Evolutionary conservation across 768 basidiomycete genomes (phyloP), one percentile per base, ranked within the genome.

Genomic region (Leucocoprinus sp.): DNA sequence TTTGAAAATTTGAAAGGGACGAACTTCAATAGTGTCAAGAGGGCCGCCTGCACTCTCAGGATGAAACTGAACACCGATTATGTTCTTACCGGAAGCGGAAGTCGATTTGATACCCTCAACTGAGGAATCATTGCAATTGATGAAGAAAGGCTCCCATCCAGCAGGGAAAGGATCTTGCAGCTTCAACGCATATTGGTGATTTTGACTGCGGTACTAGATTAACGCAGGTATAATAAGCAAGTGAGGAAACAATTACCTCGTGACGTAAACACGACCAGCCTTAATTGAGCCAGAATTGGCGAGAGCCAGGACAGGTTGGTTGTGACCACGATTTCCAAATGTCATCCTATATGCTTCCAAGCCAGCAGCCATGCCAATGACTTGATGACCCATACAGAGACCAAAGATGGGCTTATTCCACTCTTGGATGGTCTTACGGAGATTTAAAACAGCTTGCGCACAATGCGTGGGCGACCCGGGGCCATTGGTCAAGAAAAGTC

Each of bases 1-100:
- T 27, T 18, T 3, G 18, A 27, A 24, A 63, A 76, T 40, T 45
- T 31, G 14, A 5, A 5, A 31, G 31, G 9, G 31, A 31, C 31
- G n/a, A 31, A 90, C 91, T 79, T 93, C 92, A 50, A 98, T 96
- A 3, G 96, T 98, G 62, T 98, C 96, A 47, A 98, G 75, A 35
- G 96, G 96, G n/a, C 95, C 95, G 31, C 96, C 95, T 21, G 92
- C 88, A 52, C 91, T 93, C 66, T 99, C 96, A 12, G 96, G 96
- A 64, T 99, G 96, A 81, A 98, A 99, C 59, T 99, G 96, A 17
- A 98, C 95, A 54, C 95, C 96, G 91, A 93, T 98, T 23, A 98
- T 76, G 52, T 80, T 83, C 69, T 84, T 91, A 43, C 92, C 92
- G 18, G 91, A 93, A 8, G 82, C 85, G 0, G 69, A 59, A 1